Evolutionary conservation across 2,329 filamentous ascomycete genomes (phyloP).

Genomic region (Paracoccidioides lutzii): DNA sequence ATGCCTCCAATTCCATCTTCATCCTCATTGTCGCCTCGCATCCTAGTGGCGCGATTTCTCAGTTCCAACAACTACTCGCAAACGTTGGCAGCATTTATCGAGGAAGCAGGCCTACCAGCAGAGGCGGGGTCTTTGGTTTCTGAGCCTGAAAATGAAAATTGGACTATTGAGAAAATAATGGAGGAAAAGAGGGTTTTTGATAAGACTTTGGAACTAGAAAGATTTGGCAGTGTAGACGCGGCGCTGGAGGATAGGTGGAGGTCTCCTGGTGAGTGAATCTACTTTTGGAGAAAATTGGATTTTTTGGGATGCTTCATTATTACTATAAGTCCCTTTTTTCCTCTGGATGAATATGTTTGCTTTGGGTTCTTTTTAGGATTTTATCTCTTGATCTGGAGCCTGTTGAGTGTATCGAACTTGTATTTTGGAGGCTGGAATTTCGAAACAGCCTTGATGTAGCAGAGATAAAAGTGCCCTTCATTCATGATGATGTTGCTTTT

Average conservation of each 20-base stretch:
- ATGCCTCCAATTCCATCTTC: neutral
- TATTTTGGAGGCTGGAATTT: too few relatives aligned
- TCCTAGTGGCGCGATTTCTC: slow-evolving; percentile 33
- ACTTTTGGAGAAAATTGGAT: neutral
- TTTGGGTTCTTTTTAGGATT: neutral
- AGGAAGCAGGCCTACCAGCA: slow-evolving; percentile 41
- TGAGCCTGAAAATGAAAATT: slow-evolving; percentile 23
- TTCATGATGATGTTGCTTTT: neutral
- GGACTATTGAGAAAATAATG: slow-evolving; percentile 48
- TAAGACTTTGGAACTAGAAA: slow-evolving; percentile 43
- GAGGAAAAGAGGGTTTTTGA: slow-evolving; percentile 49
- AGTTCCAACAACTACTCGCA: slow-evolving; percentile 33
- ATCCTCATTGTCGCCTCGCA: slow-evolving; percentile 13
- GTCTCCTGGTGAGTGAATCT: slow-evolving; percentile 28
- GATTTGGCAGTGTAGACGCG: slow-evolving; percentile 33
- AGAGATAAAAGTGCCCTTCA: neutral
- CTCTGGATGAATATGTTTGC: neutral
- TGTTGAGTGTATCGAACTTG: too few relatives aligned
- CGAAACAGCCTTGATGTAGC: neutral
- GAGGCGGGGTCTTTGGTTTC: slow-evolving; percentile 30
- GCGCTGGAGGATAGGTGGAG: slow-evolving; percentile 30
- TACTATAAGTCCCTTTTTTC: neutral
- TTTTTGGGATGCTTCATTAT: neutral
- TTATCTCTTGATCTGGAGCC: too few relatives aligned
- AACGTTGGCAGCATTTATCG: slow-evolving; percentile 46